Evolutionary conservation across 306 rosid genomes (phyloP).

Genomic region (Purshia tridentata): DNA sequence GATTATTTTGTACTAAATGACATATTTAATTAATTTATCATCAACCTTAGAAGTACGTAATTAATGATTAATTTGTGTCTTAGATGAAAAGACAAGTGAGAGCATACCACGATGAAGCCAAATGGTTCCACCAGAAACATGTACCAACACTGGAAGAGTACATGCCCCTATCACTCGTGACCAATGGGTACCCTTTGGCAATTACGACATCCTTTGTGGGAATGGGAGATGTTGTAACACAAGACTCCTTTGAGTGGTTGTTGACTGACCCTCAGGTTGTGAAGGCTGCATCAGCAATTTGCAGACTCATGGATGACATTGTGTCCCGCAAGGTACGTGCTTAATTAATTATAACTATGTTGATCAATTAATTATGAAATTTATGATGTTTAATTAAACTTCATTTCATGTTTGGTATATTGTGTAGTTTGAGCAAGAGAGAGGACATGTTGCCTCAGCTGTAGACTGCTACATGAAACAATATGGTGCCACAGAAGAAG

Average conservation of each 20-base stretch:
- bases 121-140: conserved; percentile 36
- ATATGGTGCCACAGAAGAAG: conserved; percentile 9
- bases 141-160: conserved; percentile 43
- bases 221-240: conserved; percentile 25
- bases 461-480: conserved; percentile 50
- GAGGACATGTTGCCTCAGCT: conserved; percentile 33
- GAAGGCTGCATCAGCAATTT: background rate
- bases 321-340: conserved; percentile 22
- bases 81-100: background rate
- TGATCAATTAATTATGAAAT: too few relatives aligned
- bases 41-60: too few relatives aligned
- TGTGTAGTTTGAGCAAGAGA: conserved; percentile 34
- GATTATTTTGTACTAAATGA: too few relatives aligned
- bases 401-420: background rate
- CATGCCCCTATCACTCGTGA: background rate
- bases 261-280: conserved; percentile 11
- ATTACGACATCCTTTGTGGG: conserved; percentile 9
- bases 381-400: too few relatives aligned
- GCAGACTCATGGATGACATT: conserved; percentile 18
- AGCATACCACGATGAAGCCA: conserved; percentile 39
- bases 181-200: background rate
- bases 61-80: too few relatives aligned
- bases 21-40: too few relatives aligned
- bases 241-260: conserved; percentile 21
- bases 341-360: too few relatives aligned